These are phyloP conservation scores for Arachis stenosperma DNA, from an alignment of 306 rosid genomes.

Conservation along the genomic window DNA sequence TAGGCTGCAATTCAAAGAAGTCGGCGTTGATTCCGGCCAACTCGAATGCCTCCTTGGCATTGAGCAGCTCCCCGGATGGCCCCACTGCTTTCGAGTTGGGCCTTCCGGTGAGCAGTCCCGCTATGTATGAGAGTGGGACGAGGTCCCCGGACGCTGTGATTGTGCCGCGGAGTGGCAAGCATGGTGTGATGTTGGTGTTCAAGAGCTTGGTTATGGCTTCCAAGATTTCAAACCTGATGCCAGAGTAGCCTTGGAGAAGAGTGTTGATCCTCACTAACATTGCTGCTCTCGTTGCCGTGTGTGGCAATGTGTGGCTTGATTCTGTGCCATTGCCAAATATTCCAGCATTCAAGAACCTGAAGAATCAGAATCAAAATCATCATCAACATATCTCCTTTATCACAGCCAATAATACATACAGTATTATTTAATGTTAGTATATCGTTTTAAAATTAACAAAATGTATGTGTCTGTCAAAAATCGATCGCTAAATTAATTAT, in stretches of 20 bases:
- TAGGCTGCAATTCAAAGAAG: constrained; percentile 84
- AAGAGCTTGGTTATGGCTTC: constrained; percentile 79
- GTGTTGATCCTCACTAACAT: constrained; percentile 87
- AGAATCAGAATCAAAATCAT: neutral
- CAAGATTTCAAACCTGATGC: constrained; percentile 83
- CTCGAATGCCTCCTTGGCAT: constrained; percentile 64
- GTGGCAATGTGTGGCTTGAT: constrained; percentile 64
- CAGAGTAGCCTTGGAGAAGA: constrained; percentile 95
- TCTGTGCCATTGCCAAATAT: constrained; percentile 78
- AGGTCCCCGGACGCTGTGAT: constrained; percentile 88
- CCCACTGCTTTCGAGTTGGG: constrained; percentile 76
- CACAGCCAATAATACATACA: too few relatives aligned
- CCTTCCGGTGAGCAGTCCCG: constrained; percentile 76
- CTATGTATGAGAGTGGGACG: constrained; percentile 88
- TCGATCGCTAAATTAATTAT: too few relatives aligned
- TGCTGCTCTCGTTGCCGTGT: constrained; percentile 74
- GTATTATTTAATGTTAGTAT: too few relatives aligned
- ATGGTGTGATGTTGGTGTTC: constrained; percentile 76
- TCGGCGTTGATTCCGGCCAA: constrained; percentile 58
- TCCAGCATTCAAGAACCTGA: constrained; percentile 87
- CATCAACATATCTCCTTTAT: too few relatives aligned
- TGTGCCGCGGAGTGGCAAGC: constrained; percentile 87
- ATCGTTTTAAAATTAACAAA: too few relatives aligned
- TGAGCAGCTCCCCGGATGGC: constrained; percentile 59
- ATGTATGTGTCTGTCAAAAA: too few relatives aligned